Evolutionary conservation across 2,329 filamentous ascomycete species (phyloP), one percentile per base, ranked within the genome.

Genomic region (Colletotrichum caudatum): DNA sequence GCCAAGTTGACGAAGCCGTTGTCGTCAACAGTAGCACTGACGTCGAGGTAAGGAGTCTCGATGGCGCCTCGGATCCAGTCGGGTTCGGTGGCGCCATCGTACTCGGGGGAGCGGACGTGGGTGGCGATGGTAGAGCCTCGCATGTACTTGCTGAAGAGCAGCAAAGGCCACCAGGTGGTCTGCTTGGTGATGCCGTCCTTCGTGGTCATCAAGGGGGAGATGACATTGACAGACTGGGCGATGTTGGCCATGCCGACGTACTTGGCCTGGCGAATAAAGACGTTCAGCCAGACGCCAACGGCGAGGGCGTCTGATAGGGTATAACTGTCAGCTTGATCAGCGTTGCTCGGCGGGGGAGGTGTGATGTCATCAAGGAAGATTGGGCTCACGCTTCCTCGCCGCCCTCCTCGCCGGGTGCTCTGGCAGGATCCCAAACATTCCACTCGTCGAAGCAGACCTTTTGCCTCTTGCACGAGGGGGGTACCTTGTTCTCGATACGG

Each of bases 401-500:
- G 20, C 93, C 93, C 72, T 87, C 80, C 76, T 92, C 89, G 20
- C 93, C 93, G 0, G 91, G 91, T 0, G 92, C 92, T 11, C 92
- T 88, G 64, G 86, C 84, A 0, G 92, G 91, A 76, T 94, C 92
- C 92, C 92, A 95, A 11, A 94, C 92, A 78, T 94, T 95, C 93
- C 93, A 94, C 80, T 94, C 92, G 78, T 95, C 93, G 78, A 94
- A 94, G 84, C 92, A 94, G 78, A 95, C 93, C 63, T 87, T 91
- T 58, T 89, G 91, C 4, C 87, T 83, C 5, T 88, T 87, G n/a
- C 91, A 87, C 0, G 84, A 82, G 0, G 86, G 81, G 0, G 91
- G 86, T 0, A 92, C 86, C 51, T 84, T 82, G 79, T 92, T 91
- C 78, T 93, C 90, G 76, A 93, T 90, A 44, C 91, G 86, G 0